These are phyloP conservation scores for Sherardia arvensis DNA, from an alignment of 257 asterid species.

Conservation along the genomic window DNA sequence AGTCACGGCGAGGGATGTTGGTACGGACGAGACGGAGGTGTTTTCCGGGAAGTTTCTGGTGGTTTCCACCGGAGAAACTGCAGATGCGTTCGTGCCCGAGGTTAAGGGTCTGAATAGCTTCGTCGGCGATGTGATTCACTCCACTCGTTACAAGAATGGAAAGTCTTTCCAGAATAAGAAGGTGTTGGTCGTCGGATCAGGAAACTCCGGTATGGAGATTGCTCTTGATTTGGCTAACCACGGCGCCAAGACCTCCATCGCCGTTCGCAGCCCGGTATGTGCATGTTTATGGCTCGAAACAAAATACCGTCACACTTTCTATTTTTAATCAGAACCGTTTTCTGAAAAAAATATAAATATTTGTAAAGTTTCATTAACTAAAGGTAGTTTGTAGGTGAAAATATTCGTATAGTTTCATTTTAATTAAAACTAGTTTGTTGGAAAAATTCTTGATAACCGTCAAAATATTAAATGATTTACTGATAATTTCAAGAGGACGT, in stretches of 20 bases:
- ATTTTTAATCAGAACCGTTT: no score
- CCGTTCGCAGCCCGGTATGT: constrained; percentile 66
- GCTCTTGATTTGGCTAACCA: constrained; percentile 54
- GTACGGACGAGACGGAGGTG: constrained; percentile 27
- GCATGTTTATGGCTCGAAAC: neutral
- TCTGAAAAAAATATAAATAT: no score
- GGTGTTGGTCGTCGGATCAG: constrained; percentile 75
- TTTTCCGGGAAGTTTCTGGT: constrained; percentile 44
- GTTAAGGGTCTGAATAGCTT: constrained; percentile 41
- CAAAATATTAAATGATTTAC: no score
- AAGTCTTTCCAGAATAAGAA: constrained; percentile 21
- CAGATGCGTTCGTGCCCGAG: constrained; percentile 39
- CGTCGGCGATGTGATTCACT: constrained; percentile 53
- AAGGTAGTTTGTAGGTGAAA: no score
- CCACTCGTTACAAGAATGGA: constrained; percentile 51
- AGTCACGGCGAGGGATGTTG: constrained; percentile 26
- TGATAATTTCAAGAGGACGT: no score
- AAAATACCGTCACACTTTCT: neutral
- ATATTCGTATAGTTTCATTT: no score
- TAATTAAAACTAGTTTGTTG: no score
- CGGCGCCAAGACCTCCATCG: constrained; percentile 61
- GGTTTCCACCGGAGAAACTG: constrained; percentile 68
- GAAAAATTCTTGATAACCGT: no score
- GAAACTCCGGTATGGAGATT: constrained; percentile 87
- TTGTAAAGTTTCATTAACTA: no score